Percentiles rank a stretch among this genome's conserved stretches.
These are phyloP conservation scores for Sphagnum fallax DNA, from an alignment of 228 moss, liverwort and hornwort genomes.

Conservation along the genomic window DNA sequence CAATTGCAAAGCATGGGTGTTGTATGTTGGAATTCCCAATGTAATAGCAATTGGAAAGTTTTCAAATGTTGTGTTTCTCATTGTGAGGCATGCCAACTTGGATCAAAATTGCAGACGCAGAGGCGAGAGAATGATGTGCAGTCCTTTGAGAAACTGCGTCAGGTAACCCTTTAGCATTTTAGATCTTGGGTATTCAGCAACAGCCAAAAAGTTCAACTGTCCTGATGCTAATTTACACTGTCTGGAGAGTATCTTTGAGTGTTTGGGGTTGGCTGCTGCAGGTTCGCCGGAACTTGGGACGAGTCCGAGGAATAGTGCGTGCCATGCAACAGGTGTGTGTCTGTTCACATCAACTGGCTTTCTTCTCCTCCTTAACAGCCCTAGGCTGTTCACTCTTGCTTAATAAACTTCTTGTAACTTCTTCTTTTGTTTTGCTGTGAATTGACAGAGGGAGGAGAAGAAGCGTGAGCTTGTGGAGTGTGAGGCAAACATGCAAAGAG, in stretches of 20 bases:
- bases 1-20: no score
- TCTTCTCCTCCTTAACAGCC: background rate
- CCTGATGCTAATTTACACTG: background rate
- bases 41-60: no score
- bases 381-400: no score
- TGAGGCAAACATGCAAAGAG: slow-evolving; percentile 76
- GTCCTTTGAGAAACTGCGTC: slow-evolving; percentile 94
- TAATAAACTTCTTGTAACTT: no score
- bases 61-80: no score
- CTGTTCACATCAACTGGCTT: slow-evolving; percentile 4
- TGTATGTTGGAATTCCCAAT: no score
- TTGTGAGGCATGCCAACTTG: no score
- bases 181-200: background rate
- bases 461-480: slow-evolving; percentile 93
- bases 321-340: slow-evolving; percentile 70
- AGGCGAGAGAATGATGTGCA: slow-evolving; percentile 95
- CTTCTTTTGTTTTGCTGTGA: no score
- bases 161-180: slow-evolving; percentile 29
- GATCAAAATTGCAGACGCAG: slow-evolving; percentile 67
- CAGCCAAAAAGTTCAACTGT: no score
- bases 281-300: slow-evolving; percentile 83
- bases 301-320: slow-evolving; percentile 59
- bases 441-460: slow-evolving; percentile 84
- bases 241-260: background rate
- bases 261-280: slow-evolving; percentile 7